Conservation (phyloP, 768 basidiomycete species). For the Galerina sulciceps region DNA sequence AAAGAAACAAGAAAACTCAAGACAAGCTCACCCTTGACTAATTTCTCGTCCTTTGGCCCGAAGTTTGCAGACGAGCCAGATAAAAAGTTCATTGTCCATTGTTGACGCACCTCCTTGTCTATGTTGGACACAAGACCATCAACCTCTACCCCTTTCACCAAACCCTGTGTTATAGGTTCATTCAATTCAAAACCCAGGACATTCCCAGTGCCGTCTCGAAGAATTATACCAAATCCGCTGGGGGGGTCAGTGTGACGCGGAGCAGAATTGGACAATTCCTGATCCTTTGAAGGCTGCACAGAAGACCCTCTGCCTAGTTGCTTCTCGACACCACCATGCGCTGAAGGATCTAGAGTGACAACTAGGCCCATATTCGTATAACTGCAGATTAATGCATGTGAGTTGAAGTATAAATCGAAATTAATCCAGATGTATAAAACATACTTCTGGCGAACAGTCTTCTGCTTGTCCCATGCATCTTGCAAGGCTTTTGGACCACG, state of each 20-base stretch:
- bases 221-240: conserved; percentile 78
- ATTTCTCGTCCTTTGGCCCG: conserved; percentile 13
- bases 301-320: conserved; percentile 23
- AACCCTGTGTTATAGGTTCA: conserved; percentile 47
- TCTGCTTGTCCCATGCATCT: conserved; percentile 84
- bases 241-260: conserved; percentile 39
- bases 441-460: conserved; percentile 93
- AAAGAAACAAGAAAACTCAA: conserved; percentile 7
- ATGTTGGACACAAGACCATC: conserved; percentile 26
- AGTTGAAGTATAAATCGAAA: background rate
- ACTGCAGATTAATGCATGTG: conserved; percentile 47
- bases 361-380: conserved; percentile 80
- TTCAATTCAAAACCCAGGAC: conserved; percentile 71
- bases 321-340: conserved; percentile 72
- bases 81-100: conserved; percentile 46
- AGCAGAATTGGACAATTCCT: conserved; percentile 13
- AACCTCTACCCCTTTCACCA: conserved; percentile 32
- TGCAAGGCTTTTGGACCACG: conserved; percentile 82
- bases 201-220: conserved; percentile 80
- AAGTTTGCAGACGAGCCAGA: conserved; percentile 21
- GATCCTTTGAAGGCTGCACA: conserved; percentile 14
- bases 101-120: conserved; percentile 27
- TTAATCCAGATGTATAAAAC: conserved; percentile 23
- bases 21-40: conserved; percentile 30
- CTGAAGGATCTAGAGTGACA: conserved; percentile 66